Evolutionary conservation across 768 basidiomycete genomes (phyloP).

Genomic region (Collybiopsis luxurians): DNA sequence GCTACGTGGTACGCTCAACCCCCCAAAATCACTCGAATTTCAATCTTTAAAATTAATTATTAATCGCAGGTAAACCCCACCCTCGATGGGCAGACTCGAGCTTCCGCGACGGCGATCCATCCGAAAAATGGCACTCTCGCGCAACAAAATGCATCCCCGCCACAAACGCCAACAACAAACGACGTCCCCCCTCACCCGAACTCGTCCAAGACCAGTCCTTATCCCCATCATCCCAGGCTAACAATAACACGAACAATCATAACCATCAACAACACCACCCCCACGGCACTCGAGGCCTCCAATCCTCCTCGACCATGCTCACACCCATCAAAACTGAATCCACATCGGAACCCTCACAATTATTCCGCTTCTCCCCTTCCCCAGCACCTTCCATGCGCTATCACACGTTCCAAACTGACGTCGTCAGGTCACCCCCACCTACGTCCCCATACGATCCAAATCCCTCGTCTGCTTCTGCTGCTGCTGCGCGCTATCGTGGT

Average conservation of each 20-base stretch:
- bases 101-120: constrained; percentile 77
- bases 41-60: too few species aligned
- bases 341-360: constrained; percentile 44
- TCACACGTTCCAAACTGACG: constrained; percentile 48
- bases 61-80: constrained; percentile 89
- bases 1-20: constrained; percentile 60
- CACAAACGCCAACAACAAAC: too few species aligned
- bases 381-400: constrained; percentile 54
- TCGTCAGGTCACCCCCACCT: constrained; percentile 28
- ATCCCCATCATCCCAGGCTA: too few species aligned
- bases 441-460: constrained; percentile 36
- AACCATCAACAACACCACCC: too few species aligned
- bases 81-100: constrained; percentile 82
- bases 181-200: constrained; percentile 21
- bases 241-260: too few species aligned
- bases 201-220: constrained; percentile 8
- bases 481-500: too few species aligned
- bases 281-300: constrained; percentile 26
- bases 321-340: constrained; percentile 69
- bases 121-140: constrained; percentile 85
- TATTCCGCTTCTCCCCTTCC: constrained; percentile 72
- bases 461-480: constrained; percentile 19
- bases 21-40: too few species aligned
- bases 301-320: constrained; percentile 18
- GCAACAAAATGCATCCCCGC: constrained; percentile 64